Evolutionary conservation across 371 early-diverging fungal species (phyloP).

Genomic region (Rozella allomycis): DNA sequence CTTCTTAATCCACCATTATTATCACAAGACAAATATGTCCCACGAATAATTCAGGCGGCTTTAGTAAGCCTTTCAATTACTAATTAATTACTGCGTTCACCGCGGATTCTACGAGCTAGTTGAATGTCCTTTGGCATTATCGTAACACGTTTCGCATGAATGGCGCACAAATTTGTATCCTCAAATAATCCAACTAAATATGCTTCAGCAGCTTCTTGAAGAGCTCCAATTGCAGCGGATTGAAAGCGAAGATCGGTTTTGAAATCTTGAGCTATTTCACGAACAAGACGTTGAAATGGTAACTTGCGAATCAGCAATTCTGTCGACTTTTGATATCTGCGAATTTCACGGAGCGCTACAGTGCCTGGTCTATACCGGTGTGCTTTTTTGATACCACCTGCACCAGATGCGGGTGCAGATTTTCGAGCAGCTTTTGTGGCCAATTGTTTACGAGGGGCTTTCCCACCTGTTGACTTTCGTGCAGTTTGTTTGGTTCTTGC

Average conservation of each 20-base stretch:
- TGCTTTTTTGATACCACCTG: no score
- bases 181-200: slow-evolving; percentile 18
- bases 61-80: no score
- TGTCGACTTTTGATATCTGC: slow-evolving; percentile 45
- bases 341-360: slow-evolving; percentile 42
- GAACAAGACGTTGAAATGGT: slow-evolving; percentile 52
- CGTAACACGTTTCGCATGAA: slow-evolving; percentile 24
- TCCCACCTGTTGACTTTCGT: slow-evolving; percentile 96
- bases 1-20: no score
- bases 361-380: slow-evolving; percentile 40
- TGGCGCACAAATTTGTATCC: slow-evolving; percentile 16
- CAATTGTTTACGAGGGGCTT: slow-evolving; percentile 89
- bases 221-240: slow-evolving; percentile 13
- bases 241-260: slow-evolving; percentile 18
- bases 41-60: no score
- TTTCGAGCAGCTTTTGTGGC: slow-evolving; percentile 93
- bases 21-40: no score
- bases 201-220: slow-evolving; percentile 23
- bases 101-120: slow-evolving; percentile 85
- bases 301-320: slow-evolving; percentile 43
- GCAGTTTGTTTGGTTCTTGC: slow-evolving; percentile 97
- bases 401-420: slow-evolving; percentile 38
- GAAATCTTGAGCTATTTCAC: slow-evolving; percentile 12
- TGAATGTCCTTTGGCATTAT: slow-evolving; percentile 96
- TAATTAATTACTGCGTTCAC: no score